phyloP scores from a whole-genome alignment of 176 grass and related monocot species.

The Tillandsia fasciculata region DNA sequence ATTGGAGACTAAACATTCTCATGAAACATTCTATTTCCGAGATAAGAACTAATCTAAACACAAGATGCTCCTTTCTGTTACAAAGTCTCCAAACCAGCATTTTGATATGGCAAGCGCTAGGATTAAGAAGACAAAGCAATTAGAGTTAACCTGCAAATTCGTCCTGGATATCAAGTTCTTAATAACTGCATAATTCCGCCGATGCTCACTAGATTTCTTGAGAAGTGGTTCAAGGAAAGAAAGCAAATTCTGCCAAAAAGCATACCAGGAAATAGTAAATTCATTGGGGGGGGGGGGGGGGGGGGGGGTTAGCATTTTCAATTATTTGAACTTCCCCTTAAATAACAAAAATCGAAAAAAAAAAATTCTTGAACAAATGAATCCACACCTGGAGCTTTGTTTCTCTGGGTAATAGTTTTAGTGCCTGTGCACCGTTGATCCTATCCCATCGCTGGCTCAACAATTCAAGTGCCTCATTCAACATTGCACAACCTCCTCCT shows the following conservation, averaged over 20 bases:
- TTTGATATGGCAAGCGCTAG: neutral
- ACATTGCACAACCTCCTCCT: slow-evolving; percentile 75
- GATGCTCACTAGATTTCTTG: slow-evolving; percentile 82
- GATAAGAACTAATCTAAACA: neutral
- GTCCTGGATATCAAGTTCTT: slow-evolving; percentile 71
- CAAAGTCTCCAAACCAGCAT: neutral
- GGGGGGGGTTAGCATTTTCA: too few relatives aligned
- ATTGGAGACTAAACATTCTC: neutral
- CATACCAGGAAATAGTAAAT: neutral
- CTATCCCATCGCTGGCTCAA: slow-evolving; percentile 95
- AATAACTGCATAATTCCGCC: slow-evolving; percentile 72
- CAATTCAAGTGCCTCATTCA: slow-evolving; percentile 86
- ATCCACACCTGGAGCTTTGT: slow-evolving; percentile 80
- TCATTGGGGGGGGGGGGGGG: too few relatives aligned
- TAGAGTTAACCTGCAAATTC: slow-evolving; percentile 70
- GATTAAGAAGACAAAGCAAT: slow-evolving; percentile 1
- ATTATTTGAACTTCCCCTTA: neutral
- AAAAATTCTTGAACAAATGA: slow-evolving; percentile 11
- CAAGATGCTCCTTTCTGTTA: neutral
- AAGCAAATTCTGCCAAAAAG: slow-evolving; percentile 62
- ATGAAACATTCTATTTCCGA: too few relatives aligned
- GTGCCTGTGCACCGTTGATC: slow-evolving; percentile 95
- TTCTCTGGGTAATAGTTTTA: slow-evolving; percentile 88
- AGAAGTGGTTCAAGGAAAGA: slow-evolving; percentile 82
- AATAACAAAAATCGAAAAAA: neutral